Percentiles rank a stretch among this genome's conserved stretches.
Conservation (phyloP, 1,139 yeast genomes). For the Protomyces macrosporus region DNA sequence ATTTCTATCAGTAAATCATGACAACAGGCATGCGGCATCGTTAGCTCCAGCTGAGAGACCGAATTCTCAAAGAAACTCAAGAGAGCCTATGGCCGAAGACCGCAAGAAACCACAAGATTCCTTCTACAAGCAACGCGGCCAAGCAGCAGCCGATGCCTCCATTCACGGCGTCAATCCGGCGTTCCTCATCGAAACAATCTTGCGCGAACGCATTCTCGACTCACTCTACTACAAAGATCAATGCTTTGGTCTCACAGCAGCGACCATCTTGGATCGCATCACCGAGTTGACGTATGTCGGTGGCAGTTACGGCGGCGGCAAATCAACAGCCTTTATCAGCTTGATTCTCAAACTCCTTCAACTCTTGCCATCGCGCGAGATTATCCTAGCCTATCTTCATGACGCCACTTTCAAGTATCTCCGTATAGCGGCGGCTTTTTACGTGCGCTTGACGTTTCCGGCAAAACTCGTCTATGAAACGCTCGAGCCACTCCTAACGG, state of each 20-base stretch:
- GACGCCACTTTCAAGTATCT: slow-evolving; percentile 61
- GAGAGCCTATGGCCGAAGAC: background rate
- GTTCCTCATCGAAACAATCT: slow-evolving; percentile 56
- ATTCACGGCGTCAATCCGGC: slow-evolving; percentile 25
- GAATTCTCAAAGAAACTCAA: no score
- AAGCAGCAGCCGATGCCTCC: slow-evolving; percentile 10
- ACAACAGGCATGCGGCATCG: no score
- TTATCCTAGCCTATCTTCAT: slow-evolving; percentile 49
- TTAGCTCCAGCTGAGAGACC: no score
- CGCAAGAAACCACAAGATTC: slow-evolving; percentile 10
- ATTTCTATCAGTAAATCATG: no score
- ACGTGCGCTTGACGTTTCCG: slow-evolving; percentile 50
- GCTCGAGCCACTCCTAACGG: slow-evolving; percentile 52
- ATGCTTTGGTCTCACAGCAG: slow-evolving; percentile 54
- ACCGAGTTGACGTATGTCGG: slow-evolving; percentile 44
- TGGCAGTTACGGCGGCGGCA: slow-evolving; percentile 48
- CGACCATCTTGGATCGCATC: slow-evolving; percentile 49
- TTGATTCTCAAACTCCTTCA: slow-evolving; percentile 59
- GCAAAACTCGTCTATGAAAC: slow-evolving; percentile 47
- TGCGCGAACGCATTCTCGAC: slow-evolving; percentile 62
- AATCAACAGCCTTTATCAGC: slow-evolving; percentile 63
- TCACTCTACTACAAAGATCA: slow-evolving; percentile 63
- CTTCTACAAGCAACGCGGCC: slow-evolving; percentile 20
- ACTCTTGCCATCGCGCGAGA: slow-evolving; percentile 53
- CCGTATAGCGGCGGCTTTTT: slow-evolving; percentile 56